Base-by-base conservation (phyloP, 768 basidiomycete species). In the Cystobasidium onofrii region DNA sequence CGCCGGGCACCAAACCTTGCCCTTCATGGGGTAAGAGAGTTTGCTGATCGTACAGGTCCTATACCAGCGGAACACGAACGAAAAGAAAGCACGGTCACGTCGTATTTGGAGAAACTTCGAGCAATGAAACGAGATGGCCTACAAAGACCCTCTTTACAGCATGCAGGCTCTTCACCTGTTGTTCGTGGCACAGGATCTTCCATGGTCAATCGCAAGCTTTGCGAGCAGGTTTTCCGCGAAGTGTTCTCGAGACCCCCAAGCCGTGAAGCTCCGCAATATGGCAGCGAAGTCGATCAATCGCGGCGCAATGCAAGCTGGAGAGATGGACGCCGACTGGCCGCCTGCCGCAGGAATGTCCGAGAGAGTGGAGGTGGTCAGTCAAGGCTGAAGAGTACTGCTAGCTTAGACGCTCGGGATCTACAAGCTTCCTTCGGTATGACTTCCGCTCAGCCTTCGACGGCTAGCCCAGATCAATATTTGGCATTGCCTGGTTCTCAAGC, bases 221-320 rank as follows among this genome's bases (percentile, higher is more conserved):
- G 93, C 81, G 93, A 98, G 79, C 92, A 95, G 77, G 92, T 99
- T 57, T 95, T 99, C 80, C 90, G 87, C 74, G 90, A 90, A 20
- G 87, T 98, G 36, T 83, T 97, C 44, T 75, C 75, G 25, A 78
- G 78, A 12, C 76, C 75, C 64, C 67, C 65, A 2, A 43, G 36
- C 29, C 65, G 63, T 10, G 36, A 41, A 7, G 12, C 43, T 52
- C 27, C 20, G 12, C 65, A 54, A 10, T 10, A 46, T 31, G 44
- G 44, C 54, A 29, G 57, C 23, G 57, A 25, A 3, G 23, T 23
- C 33, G 57, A 29, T 12, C 57, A 60, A 13, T 6, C 25, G 33
- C 25, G 57, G 31, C 57, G 57, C 15, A 50, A 52, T 41, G 63
- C 66, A 4, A 52, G 66, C 33, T 76, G 80, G 79, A 74, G 75